Percentiles rank a stretch among this genome's conserved stretches.
These are phyloP conservation scores for Pseudomassariella vexata DNA, from an alignment of 2,329 filamentous ascomycete species.

Conservation along the genomic window DNA sequence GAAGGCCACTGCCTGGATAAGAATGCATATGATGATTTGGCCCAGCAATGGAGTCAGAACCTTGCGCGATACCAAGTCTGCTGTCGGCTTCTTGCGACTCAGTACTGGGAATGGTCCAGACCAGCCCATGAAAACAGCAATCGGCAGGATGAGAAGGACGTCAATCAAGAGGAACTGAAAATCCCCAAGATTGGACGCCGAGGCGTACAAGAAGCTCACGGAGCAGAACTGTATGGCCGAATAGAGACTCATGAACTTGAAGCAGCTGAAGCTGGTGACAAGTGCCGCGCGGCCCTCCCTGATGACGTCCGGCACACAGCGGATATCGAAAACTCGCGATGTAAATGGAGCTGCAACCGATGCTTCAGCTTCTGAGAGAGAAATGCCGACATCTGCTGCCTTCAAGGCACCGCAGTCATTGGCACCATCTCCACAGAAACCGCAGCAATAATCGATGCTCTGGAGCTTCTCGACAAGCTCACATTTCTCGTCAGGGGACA, in stretches of 20 bases:
- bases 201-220: conserved; percentile 93
- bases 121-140: conserved; percentile 91
- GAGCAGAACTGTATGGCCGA: conserved; percentile 99
- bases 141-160: conserved; percentile 83
- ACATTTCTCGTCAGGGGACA: conserved; percentile 98
- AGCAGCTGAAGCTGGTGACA: conserved; percentile 98
- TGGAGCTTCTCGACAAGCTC: conserved; percentile 96
- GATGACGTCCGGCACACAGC: conserved; percentile 89
- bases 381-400: conserved; percentile 95
- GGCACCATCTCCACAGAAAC: conserved; percentile 95
- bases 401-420: conserved; percentile 97
- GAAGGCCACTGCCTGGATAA: conserved; percentile 71
- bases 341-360: conserved; percentile 98
- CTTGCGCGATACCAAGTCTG: conserved; percentile 86
- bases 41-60: conserved; percentile 84
- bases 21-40: conserved; percentile 76
- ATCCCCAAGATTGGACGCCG: conserved; percentile 89
- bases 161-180: conserved; percentile 98
- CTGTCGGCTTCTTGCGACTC: conserved; percentile 80
- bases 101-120: conserved; percentile 75
- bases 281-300: conserved; percentile 87
- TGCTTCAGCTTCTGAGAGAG: conserved; percentile 92
- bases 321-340: conserved; percentile 90
- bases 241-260: conserved; percentile 99
- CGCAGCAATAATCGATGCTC: conserved; percentile 88